Base-by-base conservation (phyloP, 352 stramenopile species). In the Bremia lactucae region DNA sequence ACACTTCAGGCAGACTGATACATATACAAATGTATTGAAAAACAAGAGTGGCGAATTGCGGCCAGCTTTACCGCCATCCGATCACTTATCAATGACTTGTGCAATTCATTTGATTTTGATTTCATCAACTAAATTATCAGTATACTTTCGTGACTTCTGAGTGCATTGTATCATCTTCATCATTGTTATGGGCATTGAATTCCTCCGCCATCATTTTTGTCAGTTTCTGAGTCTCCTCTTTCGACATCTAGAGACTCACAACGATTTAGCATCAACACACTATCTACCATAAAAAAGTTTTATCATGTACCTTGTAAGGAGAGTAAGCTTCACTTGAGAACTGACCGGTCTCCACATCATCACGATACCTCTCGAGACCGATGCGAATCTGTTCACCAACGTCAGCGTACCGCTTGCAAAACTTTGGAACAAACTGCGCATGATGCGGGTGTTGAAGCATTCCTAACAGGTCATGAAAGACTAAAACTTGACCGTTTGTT, bases 391-490 rank as follows among this genome's bases (percentile, higher is more conserved):
- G 65, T 39, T 98, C 75, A 11, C 94, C 95, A 9, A 99, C 87
- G 48, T 96, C 79, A 7, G 92, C 92, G 67, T 98, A 99, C 18
- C 86, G 81, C 62, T 98, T 98, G 63, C 95, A 99, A 58, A 99
- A 99, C 51, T 97, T 97, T 7, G 96, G 95, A 20, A 98, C 90
- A 45, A 81, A 72, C 50, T 92, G 76, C 16, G 91, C 89, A 55
- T 99, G 94, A 59, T 98, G 95, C 0, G 96, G 96, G 63, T 99
- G 96, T 52, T 96, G 89, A 15, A 98, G 73, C 90, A 99, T 97
- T 13, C 96, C 96, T 23, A 99, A 63, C 58, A 99, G 80, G 58
- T 99, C 96, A 57, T 99, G 96, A 62, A 96, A 99, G 4, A 99
- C 96, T 14, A 99, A 59, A 15, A 99, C 79, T 61, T 98, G 94